phyloP scores from a whole-genome alignment of 2,329 filamentous ascomycete genomes.

The Dothistroma septosporum region DNA sequence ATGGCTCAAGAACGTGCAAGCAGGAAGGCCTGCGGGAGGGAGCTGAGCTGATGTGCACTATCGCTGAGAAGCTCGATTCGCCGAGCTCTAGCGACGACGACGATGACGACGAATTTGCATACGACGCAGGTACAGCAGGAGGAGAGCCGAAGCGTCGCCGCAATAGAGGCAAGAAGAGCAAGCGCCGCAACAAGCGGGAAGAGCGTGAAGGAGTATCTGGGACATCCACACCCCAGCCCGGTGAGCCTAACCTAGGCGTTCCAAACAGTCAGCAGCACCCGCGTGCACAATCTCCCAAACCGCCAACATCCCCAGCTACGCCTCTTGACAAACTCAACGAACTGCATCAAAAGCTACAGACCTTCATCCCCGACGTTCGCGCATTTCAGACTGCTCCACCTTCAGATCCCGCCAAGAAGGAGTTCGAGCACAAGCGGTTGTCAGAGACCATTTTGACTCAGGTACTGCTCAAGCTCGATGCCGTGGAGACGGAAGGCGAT shows the following conservation, averaged over 20 bases:
- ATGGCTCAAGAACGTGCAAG: conserved; percentile 54
- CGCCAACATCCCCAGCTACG: conserved; percentile 38
- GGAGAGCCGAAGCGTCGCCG: conserved; percentile 39
- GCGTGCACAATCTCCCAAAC: conserved; percentile 40
- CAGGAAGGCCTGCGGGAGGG: conserved; percentile 57
- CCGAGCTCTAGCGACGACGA: conserved; percentile 39
- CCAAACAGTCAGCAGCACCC: conserved; percentile 33
- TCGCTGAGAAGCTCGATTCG: conserved; percentile 49
- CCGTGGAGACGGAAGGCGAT: conserved; percentile 68
- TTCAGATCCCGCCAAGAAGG: conserved; percentile 60
- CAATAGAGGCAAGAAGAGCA: conserved; percentile 42
- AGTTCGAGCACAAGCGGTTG: conserved; percentile 70
- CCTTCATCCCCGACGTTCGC: conserved; percentile 61
- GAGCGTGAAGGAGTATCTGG: conserved; percentile 24
- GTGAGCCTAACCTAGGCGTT: conserved; percentile 37
- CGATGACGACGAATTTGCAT: conserved; percentile 42
- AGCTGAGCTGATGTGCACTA: conserved; percentile 58
- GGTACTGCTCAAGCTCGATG: conserved; percentile 71
- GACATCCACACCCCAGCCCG: conserved; percentile 31
- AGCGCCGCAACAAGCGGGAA: conserved; percentile 42
- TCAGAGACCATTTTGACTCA: conserved; percentile 74
- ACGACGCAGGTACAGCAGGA: conserved; percentile 23
- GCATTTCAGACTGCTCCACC: conserved; percentile 62
- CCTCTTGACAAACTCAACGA: conserved; percentile 62
- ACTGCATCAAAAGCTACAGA: conserved; percentile 62